phyloP scores from a whole-genome alignment of 345 rosid genomes.

The Ailanthus altissimus region DNA sequence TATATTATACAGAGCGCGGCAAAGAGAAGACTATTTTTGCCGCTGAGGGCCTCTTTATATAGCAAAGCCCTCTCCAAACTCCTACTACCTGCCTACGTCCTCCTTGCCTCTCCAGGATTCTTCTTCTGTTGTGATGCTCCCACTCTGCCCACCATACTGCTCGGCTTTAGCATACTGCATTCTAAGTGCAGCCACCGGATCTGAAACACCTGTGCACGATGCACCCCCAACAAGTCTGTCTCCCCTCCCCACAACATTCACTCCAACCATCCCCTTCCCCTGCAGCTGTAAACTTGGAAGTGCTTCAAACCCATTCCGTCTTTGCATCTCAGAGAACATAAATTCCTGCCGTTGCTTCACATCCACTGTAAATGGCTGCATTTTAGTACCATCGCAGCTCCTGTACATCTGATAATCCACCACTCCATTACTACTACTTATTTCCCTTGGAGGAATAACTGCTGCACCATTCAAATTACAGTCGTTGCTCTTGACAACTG shows the following conservation, averaged over 20 bases:
- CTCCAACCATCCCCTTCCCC: slow-evolving; percentile 46
- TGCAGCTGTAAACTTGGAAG: slow-evolving; percentile 48
- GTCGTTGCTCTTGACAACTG: slow-evolving; percentile 36
- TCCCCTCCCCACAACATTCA: slow-evolving; percentile 50
- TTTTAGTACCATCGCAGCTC: slow-evolving; percentile 35
- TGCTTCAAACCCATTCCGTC: slow-evolving; percentile 50
- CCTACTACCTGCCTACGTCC: slow-evolving; percentile 60
- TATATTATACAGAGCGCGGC: slow-evolving; percentile 54
- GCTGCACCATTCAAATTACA: slow-evolving; percentile 36
- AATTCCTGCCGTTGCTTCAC: slow-evolving; percentile 51
- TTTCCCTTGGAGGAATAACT: slow-evolving; percentile 37
- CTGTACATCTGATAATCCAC: slow-evolving; percentile 47
- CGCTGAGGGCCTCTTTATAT: slow-evolving; percentile 7
- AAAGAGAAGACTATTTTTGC: slow-evolving; percentile 26
- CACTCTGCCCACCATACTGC: slow-evolving; percentile 50
- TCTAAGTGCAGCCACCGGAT: slow-evolving; percentile 65
- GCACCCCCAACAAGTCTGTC: slow-evolving; percentile 43
- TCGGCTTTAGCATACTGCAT: slow-evolving; percentile 56
- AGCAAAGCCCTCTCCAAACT: slow-evolving; percentile 30
- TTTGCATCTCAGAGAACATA: slow-evolving; percentile 39
- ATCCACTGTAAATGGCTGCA: slow-evolving; percentile 46
- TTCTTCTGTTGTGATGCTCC: slow-evolving; percentile 49
- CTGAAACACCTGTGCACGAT: slow-evolving; percentile 49
- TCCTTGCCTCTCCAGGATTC: slow-evolving; percentile 63
- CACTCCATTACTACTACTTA: slow-evolving; percentile 40